Conservation (phyloP, 2,329 filamentous ascomycete species). For the Diaporthe sp. region DNA sequence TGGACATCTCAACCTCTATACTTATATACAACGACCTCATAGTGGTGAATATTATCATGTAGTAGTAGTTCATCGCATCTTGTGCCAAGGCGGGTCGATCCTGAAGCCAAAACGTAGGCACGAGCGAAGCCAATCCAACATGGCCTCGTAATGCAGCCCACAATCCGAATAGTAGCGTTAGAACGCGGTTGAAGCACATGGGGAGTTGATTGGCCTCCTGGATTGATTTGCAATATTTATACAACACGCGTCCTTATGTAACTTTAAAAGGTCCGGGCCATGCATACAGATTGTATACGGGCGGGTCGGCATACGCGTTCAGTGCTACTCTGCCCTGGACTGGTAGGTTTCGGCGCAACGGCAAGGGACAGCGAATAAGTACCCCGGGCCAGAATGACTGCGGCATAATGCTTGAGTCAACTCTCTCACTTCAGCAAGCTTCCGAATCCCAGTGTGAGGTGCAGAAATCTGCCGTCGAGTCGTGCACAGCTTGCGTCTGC, state of each 20-base stretch:
- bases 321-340: constrained; percentile 10
- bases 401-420: not conserved
- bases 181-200: not conserved
- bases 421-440: not conserved
- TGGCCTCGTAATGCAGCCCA: constrained; percentile 21
- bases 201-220: constrained; percentile 6
- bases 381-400: not conserved
- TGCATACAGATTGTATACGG: not conserved
- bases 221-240: not conserved
- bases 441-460: not conserved
- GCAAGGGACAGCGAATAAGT: not conserved
- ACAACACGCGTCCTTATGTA: constrained; percentile 11
- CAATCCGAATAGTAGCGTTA: constrained; percentile 7
- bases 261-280: constrained; percentile 14
- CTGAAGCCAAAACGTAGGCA: not conserved
- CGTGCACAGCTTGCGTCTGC: not conserved
- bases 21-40: not conserved
- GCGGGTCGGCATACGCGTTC: constrained; percentile 23
- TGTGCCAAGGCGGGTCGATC: not conserved
- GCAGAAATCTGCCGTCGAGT: not conserved
- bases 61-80: constrained; percentile 3
- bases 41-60: not conserved
- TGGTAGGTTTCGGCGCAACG: not conserved
- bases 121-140: constrained; percentile 1
- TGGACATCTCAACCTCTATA: not conserved